phyloP scores from a whole-genome alignment of 106 monocot species.

The Cymbidium sinense region DNA sequence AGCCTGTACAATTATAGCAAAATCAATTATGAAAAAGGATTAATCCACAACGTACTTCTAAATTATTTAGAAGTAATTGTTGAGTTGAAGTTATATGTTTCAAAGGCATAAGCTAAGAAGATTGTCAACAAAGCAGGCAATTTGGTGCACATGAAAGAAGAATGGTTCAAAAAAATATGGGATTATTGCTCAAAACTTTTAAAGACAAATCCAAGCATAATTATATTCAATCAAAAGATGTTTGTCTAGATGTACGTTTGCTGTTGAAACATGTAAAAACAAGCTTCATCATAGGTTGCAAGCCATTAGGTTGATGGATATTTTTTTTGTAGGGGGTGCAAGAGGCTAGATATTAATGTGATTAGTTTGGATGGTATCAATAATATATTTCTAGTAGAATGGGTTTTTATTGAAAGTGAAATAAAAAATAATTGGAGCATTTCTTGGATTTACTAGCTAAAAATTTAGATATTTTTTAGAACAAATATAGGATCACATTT shows the following conservation, averaged over 20 bases:
- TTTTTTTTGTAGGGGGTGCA: too few species aligned
- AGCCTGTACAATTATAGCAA: background rate
- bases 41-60: background rate
- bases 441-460: background rate
- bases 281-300: background rate
- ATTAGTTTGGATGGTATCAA: background rate
- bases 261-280: background rate
- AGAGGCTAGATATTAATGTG: too few species aligned
- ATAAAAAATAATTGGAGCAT: background rate
- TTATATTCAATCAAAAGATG: background rate
- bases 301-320: background rate
- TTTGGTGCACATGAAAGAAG: background rate
- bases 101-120: background rate
- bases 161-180: background rate
- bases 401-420: background rate
- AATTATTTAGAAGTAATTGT: background rate
- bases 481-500: background rate
- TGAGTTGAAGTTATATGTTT: background rate
- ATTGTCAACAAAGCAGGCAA: background rate
- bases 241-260: background rate
- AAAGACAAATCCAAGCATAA: background rate
- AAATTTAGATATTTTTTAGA: background rate
- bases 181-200: background rate
- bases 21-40: background rate
- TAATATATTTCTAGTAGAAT: background rate